Percentiles rank a stretch among this genome's conserved stretches.
Evolutionary conservation across 1,284 basidiomycete genomes (phyloP).

Genomic region (Microbotryum violaceum): DNA sequence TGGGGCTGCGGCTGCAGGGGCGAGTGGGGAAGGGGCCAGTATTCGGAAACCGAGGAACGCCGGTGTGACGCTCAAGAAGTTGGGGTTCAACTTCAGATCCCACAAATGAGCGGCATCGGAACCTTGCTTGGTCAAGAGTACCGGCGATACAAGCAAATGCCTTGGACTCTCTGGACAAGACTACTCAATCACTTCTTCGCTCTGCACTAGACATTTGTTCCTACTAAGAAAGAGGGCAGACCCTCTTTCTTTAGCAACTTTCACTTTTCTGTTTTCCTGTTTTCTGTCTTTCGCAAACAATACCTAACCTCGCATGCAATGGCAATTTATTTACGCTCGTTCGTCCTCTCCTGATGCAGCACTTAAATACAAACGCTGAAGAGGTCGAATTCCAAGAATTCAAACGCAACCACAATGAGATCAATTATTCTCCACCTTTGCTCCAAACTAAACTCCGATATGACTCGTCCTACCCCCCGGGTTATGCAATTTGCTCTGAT

Average conservation of each 20-base stretch:
- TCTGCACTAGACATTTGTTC: not conserved
- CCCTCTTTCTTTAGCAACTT: not conserved
- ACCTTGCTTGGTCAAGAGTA: not conserved
- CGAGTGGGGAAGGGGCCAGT: not conserved
- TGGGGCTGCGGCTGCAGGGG: not conserved
- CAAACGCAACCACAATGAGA: not conserved
- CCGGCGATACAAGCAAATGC: not conserved
- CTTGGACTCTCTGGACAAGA: not conserved
- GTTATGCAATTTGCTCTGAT: slow-evolving; percentile 88
- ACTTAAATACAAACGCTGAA: too few relatives aligned
- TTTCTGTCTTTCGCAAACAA: not conserved
- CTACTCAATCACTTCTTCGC: not conserved
- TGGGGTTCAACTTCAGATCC: slow-evolving; percentile 47
- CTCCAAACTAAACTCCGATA: slow-evolving; percentile 59
- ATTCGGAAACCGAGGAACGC: slow-evolving; percentile 36
- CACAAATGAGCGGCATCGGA: not conserved
- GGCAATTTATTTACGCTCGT: not conserved
- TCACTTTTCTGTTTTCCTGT: not conserved
- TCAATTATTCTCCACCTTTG: not conserved
- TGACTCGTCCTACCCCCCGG: slow-evolving; percentile 80
- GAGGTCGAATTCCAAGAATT: not conserved
- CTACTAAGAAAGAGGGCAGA: not conserved
- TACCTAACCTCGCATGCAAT: too few relatives aligned
- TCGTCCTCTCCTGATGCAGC: not conserved
- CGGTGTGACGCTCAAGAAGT: slow-evolving; percentile 64